phyloP scores from a whole-genome alignment of 331 rosid species.

The Acacia concinna region DNA sequence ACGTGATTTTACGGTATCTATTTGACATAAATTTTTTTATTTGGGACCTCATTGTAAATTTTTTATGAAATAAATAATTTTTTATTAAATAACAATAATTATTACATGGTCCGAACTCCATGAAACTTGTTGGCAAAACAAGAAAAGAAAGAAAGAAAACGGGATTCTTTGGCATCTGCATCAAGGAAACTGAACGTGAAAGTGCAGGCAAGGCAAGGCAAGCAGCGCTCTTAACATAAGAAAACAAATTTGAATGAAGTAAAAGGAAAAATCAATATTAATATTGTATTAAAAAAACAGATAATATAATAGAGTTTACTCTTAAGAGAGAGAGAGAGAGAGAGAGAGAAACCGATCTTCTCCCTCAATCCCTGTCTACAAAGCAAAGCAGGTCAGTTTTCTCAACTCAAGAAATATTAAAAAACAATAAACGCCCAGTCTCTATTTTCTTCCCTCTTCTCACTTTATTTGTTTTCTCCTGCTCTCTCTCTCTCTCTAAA shows the following conservation, averaged over 20 bases:
- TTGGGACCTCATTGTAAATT: no score
- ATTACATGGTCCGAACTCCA: not conserved
- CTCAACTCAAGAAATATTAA: slow-evolving; percentile 20
- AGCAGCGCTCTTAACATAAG: not conserved
- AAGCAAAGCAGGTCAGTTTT: slow-evolving; percentile 38
- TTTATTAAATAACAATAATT: no score
- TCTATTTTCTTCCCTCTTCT: not conserved
- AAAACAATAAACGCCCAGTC: slow-evolving; percentile 13
- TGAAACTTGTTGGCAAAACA: no score
- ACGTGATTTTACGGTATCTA: no score
- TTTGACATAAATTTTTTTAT: no score
- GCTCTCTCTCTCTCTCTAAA: not conserved
- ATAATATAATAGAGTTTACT: not conserved
- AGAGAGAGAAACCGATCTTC: slow-evolving; percentile 15
- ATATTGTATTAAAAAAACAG: no score
- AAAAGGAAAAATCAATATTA: not conserved
- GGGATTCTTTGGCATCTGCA: not conserved
- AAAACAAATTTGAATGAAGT: not conserved
- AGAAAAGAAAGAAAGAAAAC: no score
- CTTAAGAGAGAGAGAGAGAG: slow-evolving; percentile 9
- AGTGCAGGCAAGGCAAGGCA: slow-evolving; percentile 35
- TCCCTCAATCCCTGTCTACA: slow-evolving; percentile 13
- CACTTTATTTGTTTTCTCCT: slow-evolving; percentile 4
- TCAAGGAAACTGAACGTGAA: slow-evolving; percentile 31
- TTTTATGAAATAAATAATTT: no score